A percentile compares a stretch with the other conserved stretches of the same genome.
phyloP scores from a whole-genome alignment of 352 stramenopile species.

The Phytophthora fragariaefolia region DNA sequence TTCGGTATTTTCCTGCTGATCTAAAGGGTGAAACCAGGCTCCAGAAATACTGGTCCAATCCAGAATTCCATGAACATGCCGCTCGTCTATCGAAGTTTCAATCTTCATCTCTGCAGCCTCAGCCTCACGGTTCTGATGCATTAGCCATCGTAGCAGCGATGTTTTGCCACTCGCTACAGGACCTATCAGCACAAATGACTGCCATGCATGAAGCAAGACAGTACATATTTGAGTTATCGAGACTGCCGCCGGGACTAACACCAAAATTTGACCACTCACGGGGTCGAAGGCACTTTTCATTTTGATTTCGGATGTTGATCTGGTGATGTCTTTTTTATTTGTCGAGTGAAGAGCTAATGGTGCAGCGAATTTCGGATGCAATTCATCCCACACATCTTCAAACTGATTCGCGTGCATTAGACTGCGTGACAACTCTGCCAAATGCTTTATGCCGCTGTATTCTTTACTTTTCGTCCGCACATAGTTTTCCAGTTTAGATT shows the following conservation, averaged over 20 bases:
- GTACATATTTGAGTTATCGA: slow-evolving; percentile 47
- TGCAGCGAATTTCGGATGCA: slow-evolving; percentile 16
- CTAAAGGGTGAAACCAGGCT: slow-evolving; percentile 46
- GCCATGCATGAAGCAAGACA: slow-evolving; percentile 41
- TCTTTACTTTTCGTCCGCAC: slow-evolving; percentile 50
- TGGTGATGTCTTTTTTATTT: background rate
- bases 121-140: slow-evolving; percentile 44
- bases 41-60: slow-evolving; percentile 55
- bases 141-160: slow-evolving; percentile 51
- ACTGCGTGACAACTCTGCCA: slow-evolving; percentile 35
- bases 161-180: slow-evolving; percentile 58
- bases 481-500: slow-evolving; percentile 58
- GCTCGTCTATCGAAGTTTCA: slow-evolving; percentile 55
- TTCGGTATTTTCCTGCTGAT: slow-evolving; percentile 2
- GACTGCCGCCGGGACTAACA: slow-evolving; percentile 33
- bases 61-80: slow-evolving; percentile 43
- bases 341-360: slow-evolving; percentile 1
- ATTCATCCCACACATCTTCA: slow-evolving; percentile 46
- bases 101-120: slow-evolving; percentile 48
- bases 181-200: slow-evolving; percentile 58
- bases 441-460: slow-evolving; percentile 39
- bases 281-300: slow-evolving; percentile 36
- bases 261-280: slow-evolving; percentile 42
- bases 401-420: slow-evolving; percentile 51
- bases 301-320: slow-evolving; percentile 4